Percentiles rank a stretch among this genome's conserved stretches.
These are phyloP conservation scores for Coemansia guatemalensis DNA, from an alignment of 192 early-diverging fungal genomes.

Conservation along the genomic window DNA sequence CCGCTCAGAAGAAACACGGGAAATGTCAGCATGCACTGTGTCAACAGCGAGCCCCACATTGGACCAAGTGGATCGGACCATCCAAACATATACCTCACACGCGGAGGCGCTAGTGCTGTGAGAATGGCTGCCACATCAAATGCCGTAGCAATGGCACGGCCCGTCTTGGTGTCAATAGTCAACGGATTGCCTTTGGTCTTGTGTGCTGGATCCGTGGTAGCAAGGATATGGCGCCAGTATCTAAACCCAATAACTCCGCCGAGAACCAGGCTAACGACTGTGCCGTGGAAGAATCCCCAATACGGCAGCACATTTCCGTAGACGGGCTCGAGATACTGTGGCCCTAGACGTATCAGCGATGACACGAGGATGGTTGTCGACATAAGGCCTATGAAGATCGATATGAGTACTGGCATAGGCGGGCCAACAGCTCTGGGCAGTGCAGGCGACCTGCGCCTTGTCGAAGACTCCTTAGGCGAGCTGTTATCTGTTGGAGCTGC, in stretches of 20 bases:
- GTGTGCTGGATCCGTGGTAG: not conserved
- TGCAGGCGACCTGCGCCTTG: conserved; percentile 1
- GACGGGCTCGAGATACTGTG: conserved; percentile 64
- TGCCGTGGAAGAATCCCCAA: conserved; percentile 47
- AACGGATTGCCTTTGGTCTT: not conserved
- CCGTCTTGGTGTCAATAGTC: conserved; percentile 21
- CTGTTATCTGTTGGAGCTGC: not conserved
- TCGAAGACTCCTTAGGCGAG: too few species aligned
- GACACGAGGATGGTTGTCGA: conserved; percentile 26
- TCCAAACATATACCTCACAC: conserved; percentile 48
- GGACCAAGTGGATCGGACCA: conserved; percentile 59
- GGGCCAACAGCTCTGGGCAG: not conserved
- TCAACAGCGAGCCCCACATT: conserved; percentile 58
- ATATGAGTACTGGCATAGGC: conserved; percentile 10
- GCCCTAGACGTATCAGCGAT: conserved; percentile 51
- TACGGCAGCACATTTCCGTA: conserved; percentile 67
- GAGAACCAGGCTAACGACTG: conserved; percentile 36
- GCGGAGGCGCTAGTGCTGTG: conserved; percentile 56
- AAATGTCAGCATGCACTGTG: conserved; percentile 56
- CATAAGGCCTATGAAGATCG: conserved; percentile 22
- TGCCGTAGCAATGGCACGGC: conserved; percentile 43
- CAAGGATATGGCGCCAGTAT: conserved; percentile 31
- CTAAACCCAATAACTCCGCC: conserved; percentile 44
- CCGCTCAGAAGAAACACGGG: conserved; percentile 55
- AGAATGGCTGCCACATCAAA: conserved; percentile 56